Evolutionary conservation across 148 eudicot genomes (phyloP), one percentile per base, ranked within the genome.

Genomic region (Hydrangea macrophylla): DNA sequence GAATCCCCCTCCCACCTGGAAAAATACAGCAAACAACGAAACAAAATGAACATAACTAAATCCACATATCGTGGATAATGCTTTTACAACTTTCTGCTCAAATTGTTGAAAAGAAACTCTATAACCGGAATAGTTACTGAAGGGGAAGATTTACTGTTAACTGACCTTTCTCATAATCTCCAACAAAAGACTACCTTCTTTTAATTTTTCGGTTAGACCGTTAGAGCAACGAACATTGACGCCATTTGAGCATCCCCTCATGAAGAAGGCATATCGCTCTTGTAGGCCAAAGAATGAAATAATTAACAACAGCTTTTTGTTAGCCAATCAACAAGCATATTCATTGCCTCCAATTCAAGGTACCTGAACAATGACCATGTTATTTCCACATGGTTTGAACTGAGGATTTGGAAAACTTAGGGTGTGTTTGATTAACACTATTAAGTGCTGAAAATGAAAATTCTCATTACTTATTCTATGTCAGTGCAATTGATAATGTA

Each of bases 221-320:
- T n/a, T n/a, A n/a, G n/a, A n/a, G n/a, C 13, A 42, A 48, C 5
- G n/a, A 48, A 18, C 53, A 6, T 48, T n/a, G n/a, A 48, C 3
- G 2, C 17, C n/a, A 48, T 17, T 15, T 48, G 53, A 48, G 5
- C 22, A 18, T 15, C 18, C 13, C 13, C 3, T 13, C n/a, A 12
- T 5, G 53, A 20, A 48, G 0, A 48, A 48, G 53, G 3, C 5
- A 48, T 5, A 48, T 18, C 6, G 17, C n/a, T 48, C 15, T 17
- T 1, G 5, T 17, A 15, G 17, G 42, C 12, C 25, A 50, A 76
- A 30, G 15, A 59, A 70, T 9, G 6, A 59, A 45, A 36, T 9
- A 44, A 69, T 76, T 75, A 92, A 96, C 96, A 84, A 74, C 68
- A 88, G 87, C 83, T 90, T 92, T 75, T 69, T 79, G 84, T 78